Evolutionary conservation across 495 filamentous ascomycete species (phyloP), one percentile per base, ranked within the genome.

Genomic region (Oleoguttula mirabilis): DNA sequence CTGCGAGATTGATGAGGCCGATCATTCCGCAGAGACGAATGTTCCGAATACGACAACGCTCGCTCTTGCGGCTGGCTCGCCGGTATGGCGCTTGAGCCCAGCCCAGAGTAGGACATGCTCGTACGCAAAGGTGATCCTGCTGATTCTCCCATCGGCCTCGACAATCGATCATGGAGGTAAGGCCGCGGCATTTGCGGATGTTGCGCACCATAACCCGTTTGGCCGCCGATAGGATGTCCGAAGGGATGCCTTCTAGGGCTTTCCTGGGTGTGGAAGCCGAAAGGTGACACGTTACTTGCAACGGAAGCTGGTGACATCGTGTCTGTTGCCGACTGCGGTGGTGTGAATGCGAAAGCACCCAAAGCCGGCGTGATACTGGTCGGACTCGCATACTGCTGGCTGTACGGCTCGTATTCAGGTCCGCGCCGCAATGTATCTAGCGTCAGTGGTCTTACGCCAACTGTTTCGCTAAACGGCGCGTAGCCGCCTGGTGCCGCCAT

Each of bases 351-450:
- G 42, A 79, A 76, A 46, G 64, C 64, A 1, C 73, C 72, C 60
- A 81, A 75, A 0, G 71, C 71, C 15, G 75, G 73, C 43, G 68
- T 77, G 12, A 79, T 66, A 17, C 75, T 72, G 6, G 72, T 75
- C 14, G 75, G 70, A 17, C 72, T 77, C 32, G 77, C 63, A 50
- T 78, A 73, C 30, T 72, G 66, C 7, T 47, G 49, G 15, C 12
- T 20, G 39, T 47, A 43, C 11, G 34, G 39, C 12, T 48, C 66
- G 33, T 65, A 68, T 2, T 76, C 67, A 8, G 65, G 64, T 11
- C 48, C 41, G 36, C 75, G 63, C 37, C 74, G 61, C 38, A 79
- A 66, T 1, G 68, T 68, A 41, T 78, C 75, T 27, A 78, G 69
- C 60, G 76, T 73, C 21, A 80, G 61, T 1, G 76, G 73, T 15